Evolutionary conservation across 441 rosid species (phyloP).

Genomic region (Flueggea neowawraea): DNA sequence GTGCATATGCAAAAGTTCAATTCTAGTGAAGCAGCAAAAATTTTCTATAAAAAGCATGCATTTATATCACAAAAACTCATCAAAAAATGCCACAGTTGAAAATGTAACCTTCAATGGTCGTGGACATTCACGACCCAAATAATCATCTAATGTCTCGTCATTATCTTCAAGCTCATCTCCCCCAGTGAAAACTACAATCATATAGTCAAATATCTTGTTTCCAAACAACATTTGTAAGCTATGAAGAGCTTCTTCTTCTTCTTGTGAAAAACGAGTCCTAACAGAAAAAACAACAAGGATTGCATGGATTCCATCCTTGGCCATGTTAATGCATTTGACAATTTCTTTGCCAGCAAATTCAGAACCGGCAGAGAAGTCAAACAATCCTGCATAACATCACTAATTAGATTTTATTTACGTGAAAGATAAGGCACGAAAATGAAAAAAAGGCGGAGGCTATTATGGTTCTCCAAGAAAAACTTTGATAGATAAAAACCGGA

Average conservation of each 20-base stretch:
- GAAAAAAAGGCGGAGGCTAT: no score
- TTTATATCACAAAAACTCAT: no score
- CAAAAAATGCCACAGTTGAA: not conserved
- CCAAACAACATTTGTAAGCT: conserved; percentile 73
- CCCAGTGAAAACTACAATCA: conserved; percentile 86
- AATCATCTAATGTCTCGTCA: conserved; percentile 70
- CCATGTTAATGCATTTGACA: conserved; percentile 69
- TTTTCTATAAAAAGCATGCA: no score
- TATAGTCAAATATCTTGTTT: conserved; percentile 58
- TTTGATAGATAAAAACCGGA: not conserved
- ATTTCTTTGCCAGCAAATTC: conserved; percentile 74
- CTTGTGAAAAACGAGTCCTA: conserved; percentile 54
- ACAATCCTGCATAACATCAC: conserved; percentile 48
- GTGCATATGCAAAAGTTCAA: no score
- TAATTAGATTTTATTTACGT: not conserved
- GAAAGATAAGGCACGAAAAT: not conserved
- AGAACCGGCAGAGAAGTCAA: conserved; percentile 57
- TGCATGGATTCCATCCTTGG: conserved; percentile 86
- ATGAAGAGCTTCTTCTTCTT: conserved; percentile 59
- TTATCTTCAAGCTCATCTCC: conserved; percentile 86
- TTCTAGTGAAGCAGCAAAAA: no score
- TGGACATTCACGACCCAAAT: conserved; percentile 64
- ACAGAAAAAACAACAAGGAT: conserved; percentile 70
- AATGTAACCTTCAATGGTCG: conserved; percentile 58
- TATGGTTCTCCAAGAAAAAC: not conserved